These are phyloP conservation scores for Geranium brycei DNA, from an alignment of 345 rosid genomes.

Conservation along the genomic window DNA sequence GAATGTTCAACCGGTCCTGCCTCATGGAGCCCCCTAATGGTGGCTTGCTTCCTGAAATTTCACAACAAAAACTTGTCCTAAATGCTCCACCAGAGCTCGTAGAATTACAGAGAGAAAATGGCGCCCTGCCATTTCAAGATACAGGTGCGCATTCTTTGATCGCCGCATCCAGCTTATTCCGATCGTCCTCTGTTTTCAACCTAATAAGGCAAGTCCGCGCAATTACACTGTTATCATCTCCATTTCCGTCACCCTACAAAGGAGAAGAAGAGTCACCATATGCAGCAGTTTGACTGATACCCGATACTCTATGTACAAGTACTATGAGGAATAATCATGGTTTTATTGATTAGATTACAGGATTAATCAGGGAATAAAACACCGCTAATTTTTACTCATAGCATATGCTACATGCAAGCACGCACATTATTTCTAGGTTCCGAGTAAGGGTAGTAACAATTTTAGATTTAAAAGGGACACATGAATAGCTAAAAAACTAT, in stretches of 20 bases:
- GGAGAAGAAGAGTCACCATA: constrained; percentile 1
- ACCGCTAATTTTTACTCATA: too few relatives aligned
- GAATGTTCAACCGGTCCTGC: too few relatives aligned
- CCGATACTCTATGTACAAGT: too few relatives aligned
- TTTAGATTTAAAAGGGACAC: background rate
- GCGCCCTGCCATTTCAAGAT: constrained; percentile 18
- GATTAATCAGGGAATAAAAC: too few relatives aligned
- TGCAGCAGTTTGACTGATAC: too few relatives aligned
- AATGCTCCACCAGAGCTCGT: too few relatives aligned
- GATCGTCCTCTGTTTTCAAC: constrained; percentile 63
- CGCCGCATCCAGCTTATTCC: constrained; percentile 55
- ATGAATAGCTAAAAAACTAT: background rate
- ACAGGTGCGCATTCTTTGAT: constrained; percentile 77
- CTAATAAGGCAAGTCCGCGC: constrained; percentile 76
- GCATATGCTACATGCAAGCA: too few relatives aligned
- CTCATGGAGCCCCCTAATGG: background rate
- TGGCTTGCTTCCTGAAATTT: background rate
- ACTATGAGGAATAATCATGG: too few relatives aligned
- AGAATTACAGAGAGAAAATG: too few relatives aligned
- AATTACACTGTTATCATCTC: constrained; percentile 26
- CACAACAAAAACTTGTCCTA: background rate
- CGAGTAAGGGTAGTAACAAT: too few relatives aligned
- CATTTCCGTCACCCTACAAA: constrained; percentile 48
- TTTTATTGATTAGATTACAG: too few relatives aligned
- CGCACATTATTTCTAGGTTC: too few relatives aligned